Base-by-base conservation (phyloP, 202 grass and related monocot species). In the Elaeis oleifera region DNA sequence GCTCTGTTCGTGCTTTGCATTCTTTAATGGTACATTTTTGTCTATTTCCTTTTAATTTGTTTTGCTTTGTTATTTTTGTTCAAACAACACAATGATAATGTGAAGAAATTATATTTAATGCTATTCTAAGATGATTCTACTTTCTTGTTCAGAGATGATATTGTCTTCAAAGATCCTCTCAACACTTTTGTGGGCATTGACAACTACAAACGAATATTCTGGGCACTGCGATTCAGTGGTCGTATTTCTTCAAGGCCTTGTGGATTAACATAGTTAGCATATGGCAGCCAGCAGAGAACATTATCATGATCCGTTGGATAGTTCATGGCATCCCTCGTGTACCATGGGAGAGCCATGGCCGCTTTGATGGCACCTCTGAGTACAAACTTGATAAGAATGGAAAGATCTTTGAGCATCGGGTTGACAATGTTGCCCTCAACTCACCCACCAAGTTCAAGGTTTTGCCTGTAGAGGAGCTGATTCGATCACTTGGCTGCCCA, bases 251-350 rank as follows among this genome's bases (percentile, higher is more conserved):
- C 59, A 92, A 89, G 60, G 67, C 88, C 49, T 65, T 89, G 70
- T 89, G 84, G 88, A 73, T 99, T 16, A 85, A 99, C 67, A 94
- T 94, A 65, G 84, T 84, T 19, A 92, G 84, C 53, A 84, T 99
- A 61, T 99, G 94, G 94, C 94, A 99, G 70, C 94, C 94, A 63
- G 85, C 80, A 6, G 88, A 99, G 51, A 83, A 89, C 63, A 73
- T 77, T 49, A 81, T 99, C 65, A 99, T 99, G 94, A 92, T 99
- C 57, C 88, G 94, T 53, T 99, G 94, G 94, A 99, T 87, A 53
- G 79, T 81, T 55, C 94, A 99, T 2, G 84, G 94, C 49, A 86
- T 92, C 64, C 94, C 88, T 59, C 72, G 85, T 39, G 94, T 99
- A 18, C 94, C 94, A 5, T 99, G 94, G 94, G 85, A 92, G 15